Evolutionary conservation across 352 stramenopile genomes (phyloP).

Genomic region (Vaucheria bursata): DNA sequence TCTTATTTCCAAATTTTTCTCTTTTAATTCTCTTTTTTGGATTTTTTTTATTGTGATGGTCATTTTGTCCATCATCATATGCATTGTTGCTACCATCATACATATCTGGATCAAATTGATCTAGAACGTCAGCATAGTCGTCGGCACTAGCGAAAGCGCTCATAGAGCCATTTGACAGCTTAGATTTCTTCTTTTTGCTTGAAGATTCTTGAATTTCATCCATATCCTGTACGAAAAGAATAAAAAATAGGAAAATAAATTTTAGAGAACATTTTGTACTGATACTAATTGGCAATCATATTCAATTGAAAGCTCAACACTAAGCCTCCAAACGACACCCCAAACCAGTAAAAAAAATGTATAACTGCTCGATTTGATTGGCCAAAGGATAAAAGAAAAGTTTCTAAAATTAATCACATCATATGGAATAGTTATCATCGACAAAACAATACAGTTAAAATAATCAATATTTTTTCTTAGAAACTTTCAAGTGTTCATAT

Average conservation of each 20-base stretch:
- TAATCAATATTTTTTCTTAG: no score
- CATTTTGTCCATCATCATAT: no score
- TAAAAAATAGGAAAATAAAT: neutral
- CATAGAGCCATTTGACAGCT: neutral
- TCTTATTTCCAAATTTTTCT: no score
- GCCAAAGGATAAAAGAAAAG: no score
- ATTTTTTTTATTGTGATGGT: no score
- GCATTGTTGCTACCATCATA: slow-evolving; percentile 3
- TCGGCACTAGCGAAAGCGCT: slow-evolving; percentile 22
- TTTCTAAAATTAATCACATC: no score
- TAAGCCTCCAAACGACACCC: neutral
- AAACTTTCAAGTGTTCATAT: no score
- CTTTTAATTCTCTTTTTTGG: neutral
- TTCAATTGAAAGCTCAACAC: neutral
- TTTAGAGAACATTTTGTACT: neutral
- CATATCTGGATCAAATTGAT: slow-evolving; percentile 22
- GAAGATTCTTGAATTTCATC: neutral
- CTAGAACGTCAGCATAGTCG: slow-evolving; percentile 30
- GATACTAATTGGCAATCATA: neutral
- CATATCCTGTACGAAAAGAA: neutral
- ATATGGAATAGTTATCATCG: no score
- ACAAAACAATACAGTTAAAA: neutral
- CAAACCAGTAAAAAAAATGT: no score
- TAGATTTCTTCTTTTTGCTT: slow-evolving; percentile 3
- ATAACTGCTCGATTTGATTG: no score